A percentile compares a stretch with the other conserved stretches of the same genome.
Conservation (phyloP, 2,329 filamentous ascomycete genomes). For the Talaromyces sp. region DNA sequence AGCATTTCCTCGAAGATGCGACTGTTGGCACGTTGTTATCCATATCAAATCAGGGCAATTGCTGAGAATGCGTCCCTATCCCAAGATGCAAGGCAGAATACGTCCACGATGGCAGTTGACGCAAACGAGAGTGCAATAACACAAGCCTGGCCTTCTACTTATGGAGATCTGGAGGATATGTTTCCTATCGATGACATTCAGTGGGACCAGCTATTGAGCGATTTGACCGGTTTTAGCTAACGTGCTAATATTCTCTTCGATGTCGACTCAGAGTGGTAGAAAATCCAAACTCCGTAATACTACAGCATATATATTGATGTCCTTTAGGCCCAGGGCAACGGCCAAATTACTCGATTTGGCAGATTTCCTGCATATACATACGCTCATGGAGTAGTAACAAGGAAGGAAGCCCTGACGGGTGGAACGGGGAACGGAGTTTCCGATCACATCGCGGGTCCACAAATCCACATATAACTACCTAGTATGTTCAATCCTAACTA, state of each 20-base stretch:
- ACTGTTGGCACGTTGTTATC: slow-evolving; percentile 24
- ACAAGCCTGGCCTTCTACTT: neutral
- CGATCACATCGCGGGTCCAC: neutral
- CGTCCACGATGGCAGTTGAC: neutral
- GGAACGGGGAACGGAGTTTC: neutral
- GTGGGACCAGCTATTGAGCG: slow-evolving; percentile 25
- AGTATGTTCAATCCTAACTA: too few relatives aligned
- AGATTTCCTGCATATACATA: neutral
- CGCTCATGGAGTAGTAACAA: neutral
- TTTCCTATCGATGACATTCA: slow-evolving; percentile 21
- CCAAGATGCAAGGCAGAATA: slow-evolving; percentile 10
- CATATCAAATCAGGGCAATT: slow-evolving; percentile 22
- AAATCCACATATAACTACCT: too few relatives aligned
- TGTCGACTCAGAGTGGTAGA: neutral
- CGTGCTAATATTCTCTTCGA: slow-evolving; percentile 10
- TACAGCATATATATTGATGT: neutral
- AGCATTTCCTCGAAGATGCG: slow-evolving; percentile 25
- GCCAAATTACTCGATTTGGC: neutral
- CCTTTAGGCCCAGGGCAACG: neutral
- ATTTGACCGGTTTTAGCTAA: slow-evolving; percentile 22
- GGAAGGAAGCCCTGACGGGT: neutral
- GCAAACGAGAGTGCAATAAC: neutral
- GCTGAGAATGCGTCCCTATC: slow-evolving; percentile 14
- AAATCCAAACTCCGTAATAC: neutral
- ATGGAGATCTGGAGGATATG: slow-evolving; percentile 20